A percentile compares a stretch with the other conserved stretches of the same genome.
Conservation (phyloP, 2,329 filamentous ascomycete species). For the Fusarium sp. region DNA sequence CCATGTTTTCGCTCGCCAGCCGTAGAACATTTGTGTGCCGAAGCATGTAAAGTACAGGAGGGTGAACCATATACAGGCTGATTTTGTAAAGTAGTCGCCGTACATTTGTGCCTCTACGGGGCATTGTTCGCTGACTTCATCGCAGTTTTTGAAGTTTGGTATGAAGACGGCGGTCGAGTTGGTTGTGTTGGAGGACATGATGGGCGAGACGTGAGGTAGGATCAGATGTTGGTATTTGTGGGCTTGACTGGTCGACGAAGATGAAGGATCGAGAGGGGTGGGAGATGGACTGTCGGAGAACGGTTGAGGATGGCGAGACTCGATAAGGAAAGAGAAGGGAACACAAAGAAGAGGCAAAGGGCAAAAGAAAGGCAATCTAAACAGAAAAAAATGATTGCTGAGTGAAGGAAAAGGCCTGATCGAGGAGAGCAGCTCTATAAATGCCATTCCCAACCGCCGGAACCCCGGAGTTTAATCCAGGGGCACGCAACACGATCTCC, state of each 20-base stretch:
- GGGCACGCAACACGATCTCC: neutral
- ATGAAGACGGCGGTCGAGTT: neutral
- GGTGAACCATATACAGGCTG: neutral
- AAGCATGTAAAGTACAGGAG: neutral
- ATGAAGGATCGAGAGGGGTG: fast-evolving
- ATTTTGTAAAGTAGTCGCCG: neutral
- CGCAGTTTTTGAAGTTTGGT: neutral
- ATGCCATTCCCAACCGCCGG: neutral
- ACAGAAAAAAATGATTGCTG: neutral
- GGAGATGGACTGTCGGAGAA: neutral
- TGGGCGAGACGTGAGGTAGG: neutral
- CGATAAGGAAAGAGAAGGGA: neutral
- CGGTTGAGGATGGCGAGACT: neutral
- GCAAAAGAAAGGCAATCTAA: neutral
- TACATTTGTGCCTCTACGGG: neutral
- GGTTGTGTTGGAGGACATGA: neutral
- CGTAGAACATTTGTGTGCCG: neutral
- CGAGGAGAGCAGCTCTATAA: neutral
- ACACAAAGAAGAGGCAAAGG: neutral
- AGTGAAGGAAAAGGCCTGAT: neutral
- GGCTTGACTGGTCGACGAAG: neutral
- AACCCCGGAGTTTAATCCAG: neutral
- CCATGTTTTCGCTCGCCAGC: neutral
- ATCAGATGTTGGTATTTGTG: neutral
- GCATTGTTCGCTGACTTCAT: neutral